These are phyloP conservation scores for Geotrichum klebahnii DNA, from an alignment of 1,139 yeast genomes.

Conservation along the genomic window DNA sequence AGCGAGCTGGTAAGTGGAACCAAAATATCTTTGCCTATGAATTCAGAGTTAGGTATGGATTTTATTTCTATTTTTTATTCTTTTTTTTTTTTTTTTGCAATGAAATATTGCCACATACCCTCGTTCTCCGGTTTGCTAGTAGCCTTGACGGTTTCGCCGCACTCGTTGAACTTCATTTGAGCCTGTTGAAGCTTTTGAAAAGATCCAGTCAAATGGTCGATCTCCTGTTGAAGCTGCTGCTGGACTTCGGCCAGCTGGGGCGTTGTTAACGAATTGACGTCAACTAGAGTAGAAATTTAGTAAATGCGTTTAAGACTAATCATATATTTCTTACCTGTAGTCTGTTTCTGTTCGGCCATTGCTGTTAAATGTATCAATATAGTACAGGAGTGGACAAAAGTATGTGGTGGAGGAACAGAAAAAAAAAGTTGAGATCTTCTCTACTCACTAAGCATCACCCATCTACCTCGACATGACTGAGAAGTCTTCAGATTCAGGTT, in stretches of 20 bases:
- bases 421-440: constrained; percentile 1
- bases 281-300: constrained; percentile 35
- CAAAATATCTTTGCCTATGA: constrained; percentile 50
- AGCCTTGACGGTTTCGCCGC: constrained; percentile 63
- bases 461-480: not conserved
- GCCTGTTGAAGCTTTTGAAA: constrained; percentile 82
- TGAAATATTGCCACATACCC: constrained; percentile 24
- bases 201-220: constrained; percentile 80
- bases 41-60: not conserved
- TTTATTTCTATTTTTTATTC: too few species aligned
- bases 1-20: constrained; percentile 87
- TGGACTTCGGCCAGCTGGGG: constrained; percentile 84
- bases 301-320: not conserved
- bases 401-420: constrained; percentile 3
- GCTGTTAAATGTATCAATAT: too few species aligned
- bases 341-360: constrained; percentile 18
- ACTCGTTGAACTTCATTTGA: constrained; percentile 74
- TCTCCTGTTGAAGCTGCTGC: constrained; percentile 77
- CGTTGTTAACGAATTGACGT: constrained; percentile 65
- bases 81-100: too few species aligned
- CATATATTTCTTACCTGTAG: constrained; percentile 6
- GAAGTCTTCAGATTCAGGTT: not conserved
- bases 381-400: not conserved
- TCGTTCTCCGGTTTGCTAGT: constrained; percentile 48
- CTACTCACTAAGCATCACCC: not conserved